A percentile compares a stretch with the other conserved stretches of the same genome.
phyloP scores from a whole-genome alignment of 768 basidiomycete species.

The Mycena haematopus region DNA sequence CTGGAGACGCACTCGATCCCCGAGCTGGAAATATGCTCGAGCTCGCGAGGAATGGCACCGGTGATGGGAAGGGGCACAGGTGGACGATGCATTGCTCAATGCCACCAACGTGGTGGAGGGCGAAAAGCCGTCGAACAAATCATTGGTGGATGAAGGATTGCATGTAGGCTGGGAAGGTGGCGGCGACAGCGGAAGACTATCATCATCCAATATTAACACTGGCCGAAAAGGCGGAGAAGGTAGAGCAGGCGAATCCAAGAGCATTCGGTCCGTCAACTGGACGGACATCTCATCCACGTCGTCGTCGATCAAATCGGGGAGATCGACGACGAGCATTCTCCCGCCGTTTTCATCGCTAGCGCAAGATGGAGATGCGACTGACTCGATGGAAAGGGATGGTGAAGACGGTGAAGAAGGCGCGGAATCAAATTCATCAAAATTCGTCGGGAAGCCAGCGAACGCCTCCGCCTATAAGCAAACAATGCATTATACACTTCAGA shows the following conservation, averaged over 20 bases:
- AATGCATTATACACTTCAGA: not conserved
- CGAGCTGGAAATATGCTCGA: conserved; percentile 9
- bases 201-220: too few relatives aligned
- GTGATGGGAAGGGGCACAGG: conserved; percentile 21
- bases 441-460: conserved; percentile 20
- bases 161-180: conserved; percentile 3
- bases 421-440: conserved; percentile 12
- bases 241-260: conserved; percentile 6
- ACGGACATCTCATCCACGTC: conserved; percentile 20
- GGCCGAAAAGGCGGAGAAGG: conserved; percentile 10
- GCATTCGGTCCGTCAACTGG: conserved; percentile 13
- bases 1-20: not conserved
- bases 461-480: conserved; percentile 7
- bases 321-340: not conserved
- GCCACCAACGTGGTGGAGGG: conserved; percentile 17
- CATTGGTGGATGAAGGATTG: conserved; percentile 5
- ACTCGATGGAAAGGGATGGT: conserved; percentile 17
- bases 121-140: conserved; percentile 5
- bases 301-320: conserved; percentile 3
- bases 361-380: not conserved
- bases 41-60: conserved; percentile 3
- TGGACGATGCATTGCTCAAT: conserved; percentile 15
- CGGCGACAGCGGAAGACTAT: not conserved
- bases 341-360: not conserved
- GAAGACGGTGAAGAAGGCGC: conserved; percentile 10